A percentile compares a stretch with the other conserved stretches of the same genome.
Conservation (phyloP, 148 eudicot species). For the Drosera capensis region DNA sequence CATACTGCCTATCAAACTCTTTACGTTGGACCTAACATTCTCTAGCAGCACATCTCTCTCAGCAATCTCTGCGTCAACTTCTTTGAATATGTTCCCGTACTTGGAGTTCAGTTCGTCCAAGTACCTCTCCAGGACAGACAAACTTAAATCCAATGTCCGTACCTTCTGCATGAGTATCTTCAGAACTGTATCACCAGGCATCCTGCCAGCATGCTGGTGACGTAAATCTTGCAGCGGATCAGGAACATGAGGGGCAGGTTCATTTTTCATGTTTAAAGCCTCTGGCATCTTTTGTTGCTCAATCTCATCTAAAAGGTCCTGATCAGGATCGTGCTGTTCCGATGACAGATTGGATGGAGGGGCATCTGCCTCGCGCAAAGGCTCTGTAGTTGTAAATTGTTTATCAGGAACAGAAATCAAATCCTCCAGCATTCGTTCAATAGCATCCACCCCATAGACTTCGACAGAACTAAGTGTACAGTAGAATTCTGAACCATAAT, state of each 20-base stretch:
- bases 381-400: constrained; percentile 17
- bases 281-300: constrained; percentile 18
- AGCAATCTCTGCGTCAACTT: constrained; percentile 54
- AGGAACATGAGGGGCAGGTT: constrained; percentile 16
- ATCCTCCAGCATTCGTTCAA: constrained; percentile 92
- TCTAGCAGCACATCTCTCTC: constrained; percentile 47
- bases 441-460: constrained; percentile 95
- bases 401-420: constrained; percentile 57
- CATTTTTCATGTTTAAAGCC: constrained; percentile 20
- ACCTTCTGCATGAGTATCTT: constrained; percentile 97
- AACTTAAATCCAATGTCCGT: constrained; percentile 62
- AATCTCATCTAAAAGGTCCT: constrained; percentile 10
- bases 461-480: constrained; percentile 85
- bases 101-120: constrained; percentile 70
- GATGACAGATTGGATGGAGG: constrained; percentile 9
- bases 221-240: constrained; percentile 64
- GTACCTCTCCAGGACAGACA: constrained; percentile 76
- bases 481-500: constrained; percentile 87
- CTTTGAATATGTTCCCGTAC: constrained; percentile 61
- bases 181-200: constrained; percentile 95
- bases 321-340: constrained; percentile 15
- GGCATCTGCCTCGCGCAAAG: constrained; percentile 17
- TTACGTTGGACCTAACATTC: constrained; percentile 45
- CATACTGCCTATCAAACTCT: constrained; percentile 39
- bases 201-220: constrained; percentile 62